Evolutionary conservation across 148 eudicot genomes (phyloP).

Genomic region (Rhododendron ferrugineum): DNA sequence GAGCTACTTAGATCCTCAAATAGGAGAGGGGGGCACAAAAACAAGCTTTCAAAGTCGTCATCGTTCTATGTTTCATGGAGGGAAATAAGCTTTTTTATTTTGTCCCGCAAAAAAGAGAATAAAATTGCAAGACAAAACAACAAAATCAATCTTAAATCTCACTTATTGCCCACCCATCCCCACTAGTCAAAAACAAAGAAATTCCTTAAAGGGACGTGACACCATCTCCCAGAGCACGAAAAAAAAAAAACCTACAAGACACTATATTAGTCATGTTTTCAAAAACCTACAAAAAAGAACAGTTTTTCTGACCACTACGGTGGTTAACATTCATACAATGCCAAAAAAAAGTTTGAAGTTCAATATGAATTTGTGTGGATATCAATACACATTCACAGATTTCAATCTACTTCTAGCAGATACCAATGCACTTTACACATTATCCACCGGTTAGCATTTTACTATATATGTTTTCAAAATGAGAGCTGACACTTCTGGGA

Average conservation of each 20-base stretch:
- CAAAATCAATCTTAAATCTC: background rate
- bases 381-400: background rate
- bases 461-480: background rate
- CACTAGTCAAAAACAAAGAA: background rate
- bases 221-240: background rate
- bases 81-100: background rate
- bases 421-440: background rate
- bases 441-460: background rate
- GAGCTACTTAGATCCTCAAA: background rate
- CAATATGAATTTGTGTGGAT: background rate
- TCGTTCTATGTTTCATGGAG: background rate
- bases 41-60: background rate
- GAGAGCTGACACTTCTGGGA: background rate
- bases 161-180: background rate
- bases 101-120: background rate
- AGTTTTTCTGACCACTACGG: background rate
- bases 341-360: background rate
- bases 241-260: background rate
- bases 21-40: background rate
- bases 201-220: background rate
- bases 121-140: background rate
- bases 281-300: background rate
- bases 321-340: background rate
- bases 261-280: background rate
- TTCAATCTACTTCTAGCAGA: background rate